These are phyloP conservation scores for Hypoxylon sp. DNA, from an alignment of 2,329 filamentous ascomycete genomes.

Conservation along the genomic window DNA sequence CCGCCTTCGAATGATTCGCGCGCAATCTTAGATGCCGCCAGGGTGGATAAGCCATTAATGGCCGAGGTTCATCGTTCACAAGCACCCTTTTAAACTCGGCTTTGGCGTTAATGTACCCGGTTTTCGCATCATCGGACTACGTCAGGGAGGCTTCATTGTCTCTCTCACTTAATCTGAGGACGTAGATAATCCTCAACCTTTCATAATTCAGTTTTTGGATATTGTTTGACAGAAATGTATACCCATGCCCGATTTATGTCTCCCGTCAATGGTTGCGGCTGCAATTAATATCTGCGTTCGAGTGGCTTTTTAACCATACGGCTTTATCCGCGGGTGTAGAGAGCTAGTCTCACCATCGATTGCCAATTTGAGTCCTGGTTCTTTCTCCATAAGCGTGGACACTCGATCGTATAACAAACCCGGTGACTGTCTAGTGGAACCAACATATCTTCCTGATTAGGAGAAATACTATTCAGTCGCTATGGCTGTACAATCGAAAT, in stretches of 20 bases:
- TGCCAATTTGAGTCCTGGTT: constrained; percentile 23
- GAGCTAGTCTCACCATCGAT: constrained; percentile 12
- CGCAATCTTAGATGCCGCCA: constrained; percentile 43
- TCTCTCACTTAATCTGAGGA: constrained; percentile 18
- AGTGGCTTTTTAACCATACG: constrained; percentile 44
- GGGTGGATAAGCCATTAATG: constrained; percentile 45
- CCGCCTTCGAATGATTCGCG: constrained; percentile 25
- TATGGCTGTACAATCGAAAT: constrained; percentile 74
- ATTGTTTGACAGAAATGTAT: constrained; percentile 23
- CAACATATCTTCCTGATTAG: constrained; percentile 9
- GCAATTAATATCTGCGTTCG: constrained; percentile 26
- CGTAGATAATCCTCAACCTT: constrained; percentile 18
- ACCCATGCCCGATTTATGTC: constrained; percentile 14
- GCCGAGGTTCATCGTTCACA: constrained; percentile 51
- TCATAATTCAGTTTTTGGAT: constrained; percentile 17
- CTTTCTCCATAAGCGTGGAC: constrained; percentile 8
- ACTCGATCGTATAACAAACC: constrained; percentile 29
- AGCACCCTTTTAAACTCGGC: constrained; percentile 45
- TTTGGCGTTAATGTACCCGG: constrained; percentile 31
- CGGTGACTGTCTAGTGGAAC: constrained; percentile 12
- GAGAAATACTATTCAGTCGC: constrained; percentile 27
- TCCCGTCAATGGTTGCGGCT: constrained; percentile 34
- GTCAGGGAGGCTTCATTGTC: constrained; percentile 41
- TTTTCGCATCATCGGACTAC: constrained; percentile 41
- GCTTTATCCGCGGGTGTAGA: constrained; percentile 43